Percentiles rank a stretch among this genome's conserved stretches.
Evolutionary conservation across 441 rosid genomes (phyloP).

Genomic region (Viola pubescens): DNA sequence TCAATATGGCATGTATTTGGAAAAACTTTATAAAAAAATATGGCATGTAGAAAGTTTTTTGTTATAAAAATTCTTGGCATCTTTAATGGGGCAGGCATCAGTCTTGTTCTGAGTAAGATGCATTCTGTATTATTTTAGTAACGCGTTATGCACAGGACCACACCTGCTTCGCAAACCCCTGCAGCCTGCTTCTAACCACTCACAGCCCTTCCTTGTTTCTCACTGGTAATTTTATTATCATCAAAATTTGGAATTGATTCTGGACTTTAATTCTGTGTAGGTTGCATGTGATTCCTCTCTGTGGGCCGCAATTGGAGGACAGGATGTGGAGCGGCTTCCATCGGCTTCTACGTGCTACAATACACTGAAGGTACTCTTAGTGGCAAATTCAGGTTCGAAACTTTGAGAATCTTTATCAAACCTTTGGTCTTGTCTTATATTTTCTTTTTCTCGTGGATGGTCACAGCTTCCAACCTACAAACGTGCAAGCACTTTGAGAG

Average conservation of each 20-base stretch:
- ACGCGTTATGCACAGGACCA: not conserved
- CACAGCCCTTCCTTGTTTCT: no score
- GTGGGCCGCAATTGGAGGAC: conserved; percentile 96
- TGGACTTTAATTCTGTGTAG: conserved; percentile 33
- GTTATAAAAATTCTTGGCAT: no score
- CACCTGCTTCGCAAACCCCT: not conserved
- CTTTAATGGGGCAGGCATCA: not conserved
- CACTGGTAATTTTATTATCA: not conserved
- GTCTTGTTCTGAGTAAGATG: conserved; percentile 1
- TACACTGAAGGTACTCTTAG: conserved; percentile 72
- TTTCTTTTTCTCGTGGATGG: conserved; percentile 21
- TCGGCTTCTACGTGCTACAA: conserved; percentile 99
- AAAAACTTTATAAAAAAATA: no score
- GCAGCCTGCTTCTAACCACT: not conserved
- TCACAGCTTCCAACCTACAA: conserved; percentile 94
- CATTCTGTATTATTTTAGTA: not conserved
- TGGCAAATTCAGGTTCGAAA: conserved; percentile 8
- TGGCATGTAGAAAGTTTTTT: no score
- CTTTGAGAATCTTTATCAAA: conserved; percentile 7
- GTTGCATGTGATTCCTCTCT: conserved; percentile 84
- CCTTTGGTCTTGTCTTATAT: conserved; percentile 3
- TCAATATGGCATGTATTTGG: no score
- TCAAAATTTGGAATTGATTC: conserved; percentile 8
- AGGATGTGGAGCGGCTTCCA: conserved; percentile 97
- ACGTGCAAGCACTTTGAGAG: conserved; percentile 81